Evolutionary conservation across 2,329 filamentous ascomycete genomes (phyloP).

Genomic region (Phoma sp.): DNA sequence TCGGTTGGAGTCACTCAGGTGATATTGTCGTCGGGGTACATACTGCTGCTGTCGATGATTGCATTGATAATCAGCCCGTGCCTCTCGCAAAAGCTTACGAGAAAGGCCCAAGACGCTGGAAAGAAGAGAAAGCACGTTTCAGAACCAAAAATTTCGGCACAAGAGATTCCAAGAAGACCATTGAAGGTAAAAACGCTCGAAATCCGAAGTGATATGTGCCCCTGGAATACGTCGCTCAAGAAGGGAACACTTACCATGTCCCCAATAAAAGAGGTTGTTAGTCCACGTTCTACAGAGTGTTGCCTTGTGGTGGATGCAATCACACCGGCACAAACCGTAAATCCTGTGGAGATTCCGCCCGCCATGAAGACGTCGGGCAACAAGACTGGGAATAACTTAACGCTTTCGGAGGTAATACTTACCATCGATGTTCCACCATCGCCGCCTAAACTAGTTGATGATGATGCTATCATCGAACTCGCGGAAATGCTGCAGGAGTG

Average conservation of each 20-base stretch:
- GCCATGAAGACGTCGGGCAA: neutral
- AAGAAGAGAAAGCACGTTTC: neutral
- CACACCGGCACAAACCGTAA: neutral
- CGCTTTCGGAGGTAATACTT: neutral
- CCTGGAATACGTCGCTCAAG: neutral
- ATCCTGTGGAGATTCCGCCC: too few species aligned
- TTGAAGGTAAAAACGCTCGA: neutral
- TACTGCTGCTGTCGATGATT: neutral
- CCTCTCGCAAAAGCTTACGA: neutral
- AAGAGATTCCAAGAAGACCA: neutral
- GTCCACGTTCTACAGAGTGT: neutral
- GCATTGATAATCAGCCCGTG: neutral
- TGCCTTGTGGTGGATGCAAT: neutral
- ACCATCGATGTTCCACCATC: conserved; percentile 4
- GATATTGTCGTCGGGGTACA: neutral
- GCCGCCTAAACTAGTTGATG: neutral
- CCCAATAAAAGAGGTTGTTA: neutral
- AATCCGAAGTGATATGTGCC: neutral
- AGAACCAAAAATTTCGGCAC: neutral
- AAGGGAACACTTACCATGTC: neutral
- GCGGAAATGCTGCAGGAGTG: conserved; percentile 3
- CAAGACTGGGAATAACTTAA: neutral
- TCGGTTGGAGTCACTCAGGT: neutral
- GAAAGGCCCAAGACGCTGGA: neutral
- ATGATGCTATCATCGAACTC: conserved; percentile 1